A percentile compares a stretch with the other conserved stretches of the same genome.
Evolutionary conservation across 495 filamentous ascomycete species (phyloP).

Genomic region (Trichodelitschia bisporula): DNA sequence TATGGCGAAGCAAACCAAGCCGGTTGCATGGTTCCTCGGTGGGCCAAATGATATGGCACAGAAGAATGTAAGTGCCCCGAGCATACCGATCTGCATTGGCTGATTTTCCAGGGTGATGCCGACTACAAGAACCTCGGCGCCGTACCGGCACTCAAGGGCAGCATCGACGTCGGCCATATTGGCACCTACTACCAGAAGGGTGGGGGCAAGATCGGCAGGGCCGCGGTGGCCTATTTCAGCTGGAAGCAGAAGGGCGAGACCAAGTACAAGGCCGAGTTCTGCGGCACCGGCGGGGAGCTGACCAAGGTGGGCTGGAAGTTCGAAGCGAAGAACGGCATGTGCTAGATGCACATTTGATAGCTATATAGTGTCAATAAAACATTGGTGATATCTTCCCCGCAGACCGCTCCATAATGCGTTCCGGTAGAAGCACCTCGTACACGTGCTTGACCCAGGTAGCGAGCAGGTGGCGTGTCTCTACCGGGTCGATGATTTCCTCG

Average conservation of each 20-base stretch:
- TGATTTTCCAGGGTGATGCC: background rate
- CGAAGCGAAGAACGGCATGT: too few species aligned
- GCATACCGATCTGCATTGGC: background rate
- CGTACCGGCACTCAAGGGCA: background rate
- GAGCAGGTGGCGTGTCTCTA: constrained; percentile 26
- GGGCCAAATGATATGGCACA: background rate
- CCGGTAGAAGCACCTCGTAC: constrained; percentile 24
- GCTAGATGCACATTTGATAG: too few species aligned
- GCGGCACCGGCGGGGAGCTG: background rate
- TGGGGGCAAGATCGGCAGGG: background rate
- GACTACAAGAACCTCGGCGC: background rate
- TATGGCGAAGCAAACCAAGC: background rate
- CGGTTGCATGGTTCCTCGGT: background rate
- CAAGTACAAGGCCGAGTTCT: background rate
- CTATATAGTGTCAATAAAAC: constrained; percentile 18
- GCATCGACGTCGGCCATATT: background rate
- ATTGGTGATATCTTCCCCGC: constrained; percentile 26
- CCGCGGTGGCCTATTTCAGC: background rate
- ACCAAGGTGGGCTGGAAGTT: background rate
- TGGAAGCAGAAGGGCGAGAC: background rate
- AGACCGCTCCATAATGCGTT: constrained; percentile 23
- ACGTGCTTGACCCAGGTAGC: constrained; percentile 28
- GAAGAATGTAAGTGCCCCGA: background rate
- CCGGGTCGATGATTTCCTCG: constrained; percentile 39
- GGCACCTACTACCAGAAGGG: background rate